A percentile compares a stretch with the other conserved stretches of the same genome.
Evolutionary conservation across 441 rosid species (phyloP).

Genomic region (Euphorbia corollata): DNA sequence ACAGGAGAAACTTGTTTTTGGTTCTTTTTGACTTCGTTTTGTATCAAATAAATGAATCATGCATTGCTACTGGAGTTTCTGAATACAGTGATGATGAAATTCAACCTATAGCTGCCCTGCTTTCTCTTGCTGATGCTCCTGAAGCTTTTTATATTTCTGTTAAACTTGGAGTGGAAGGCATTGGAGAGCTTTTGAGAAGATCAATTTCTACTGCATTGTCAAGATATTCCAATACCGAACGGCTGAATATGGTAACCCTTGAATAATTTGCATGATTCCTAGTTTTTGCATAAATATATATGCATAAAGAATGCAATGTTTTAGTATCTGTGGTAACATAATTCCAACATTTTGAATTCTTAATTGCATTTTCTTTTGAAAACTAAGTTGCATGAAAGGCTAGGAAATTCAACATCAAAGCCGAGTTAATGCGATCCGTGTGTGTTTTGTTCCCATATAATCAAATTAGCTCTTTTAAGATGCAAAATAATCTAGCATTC

Average conservation of each 20-base stretch:
- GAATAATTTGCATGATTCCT: background rate
- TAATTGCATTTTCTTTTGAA: background rate
- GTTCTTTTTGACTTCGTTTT: constrained; percentile 83
- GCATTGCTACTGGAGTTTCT: constrained; percentile 67
- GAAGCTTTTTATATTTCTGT: constrained; percentile 95
- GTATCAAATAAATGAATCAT: constrained; percentile 82
- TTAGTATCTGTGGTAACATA: background rate
- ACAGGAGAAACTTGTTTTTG: constrained; percentile 80
- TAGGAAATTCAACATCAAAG: background rate
- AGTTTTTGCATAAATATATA: background rate
- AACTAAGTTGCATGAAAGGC: background rate
- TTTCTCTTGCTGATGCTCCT: constrained; percentile 85
- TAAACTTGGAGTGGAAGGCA: constrained; percentile 94
- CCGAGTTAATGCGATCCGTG: background rate
- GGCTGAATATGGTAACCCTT: constrained; percentile 62
- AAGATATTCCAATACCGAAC: constrained; percentile 76
- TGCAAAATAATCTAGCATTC: background rate
- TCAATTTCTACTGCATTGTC: constrained; percentile 72
- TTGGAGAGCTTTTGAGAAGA: constrained; percentile 89
- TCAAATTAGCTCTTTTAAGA: background rate
- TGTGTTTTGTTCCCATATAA: background rate
- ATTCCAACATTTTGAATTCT: background rate
- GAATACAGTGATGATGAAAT: constrained; percentile 87
- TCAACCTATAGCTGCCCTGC: constrained; percentile 74
- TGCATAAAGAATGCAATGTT: too few relatives aligned